phyloP scores from a whole-genome alignment of 768 basidiomycete species.

The Glaciozyma martinii region DNA sequence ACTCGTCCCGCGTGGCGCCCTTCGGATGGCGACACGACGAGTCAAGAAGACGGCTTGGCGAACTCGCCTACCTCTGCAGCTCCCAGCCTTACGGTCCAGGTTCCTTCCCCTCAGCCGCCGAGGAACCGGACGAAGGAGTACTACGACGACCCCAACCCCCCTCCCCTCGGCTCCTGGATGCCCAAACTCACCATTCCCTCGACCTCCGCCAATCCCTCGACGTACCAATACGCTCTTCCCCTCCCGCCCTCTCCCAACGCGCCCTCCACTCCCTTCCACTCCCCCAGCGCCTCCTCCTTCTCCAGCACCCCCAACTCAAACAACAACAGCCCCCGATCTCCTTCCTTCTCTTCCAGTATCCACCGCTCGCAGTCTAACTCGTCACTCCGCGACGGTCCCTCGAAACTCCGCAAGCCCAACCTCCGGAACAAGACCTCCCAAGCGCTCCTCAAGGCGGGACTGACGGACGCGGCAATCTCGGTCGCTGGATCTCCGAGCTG shows the following conservation, averaged over 20 bases:
- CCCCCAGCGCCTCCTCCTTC: background rate
- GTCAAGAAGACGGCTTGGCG: no score
- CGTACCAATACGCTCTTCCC: constrained; percentile 1
- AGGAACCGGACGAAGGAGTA: background rate
- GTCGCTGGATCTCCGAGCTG: no score
- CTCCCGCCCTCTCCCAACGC: background rate
- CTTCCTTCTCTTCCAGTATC: background rate
- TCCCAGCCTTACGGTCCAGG: background rate
- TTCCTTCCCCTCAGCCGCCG: background rate
- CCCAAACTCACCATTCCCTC: constrained; percentile 6
- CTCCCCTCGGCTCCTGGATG: no score
- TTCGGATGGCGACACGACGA: no score
- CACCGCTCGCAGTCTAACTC: background rate
- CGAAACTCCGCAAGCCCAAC: constrained; percentile 21
- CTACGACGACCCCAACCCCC: background rate
- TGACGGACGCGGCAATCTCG: no score
- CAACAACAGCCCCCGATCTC: background rate
- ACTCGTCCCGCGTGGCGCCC: no score
- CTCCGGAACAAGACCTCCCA: constrained; percentile 4
- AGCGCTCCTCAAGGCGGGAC: background rate
- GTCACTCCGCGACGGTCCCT: background rate
- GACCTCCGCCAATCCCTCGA: background rate
- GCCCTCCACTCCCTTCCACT: background rate
- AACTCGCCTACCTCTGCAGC: background rate
- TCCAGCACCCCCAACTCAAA: background rate